Percentiles rank a stretch among this genome's conserved stretches.
These are phyloP conservation scores for Mycena vitilis DNA, from an alignment of 768 basidiomycete species.

Conservation along the genomic window DNA sequence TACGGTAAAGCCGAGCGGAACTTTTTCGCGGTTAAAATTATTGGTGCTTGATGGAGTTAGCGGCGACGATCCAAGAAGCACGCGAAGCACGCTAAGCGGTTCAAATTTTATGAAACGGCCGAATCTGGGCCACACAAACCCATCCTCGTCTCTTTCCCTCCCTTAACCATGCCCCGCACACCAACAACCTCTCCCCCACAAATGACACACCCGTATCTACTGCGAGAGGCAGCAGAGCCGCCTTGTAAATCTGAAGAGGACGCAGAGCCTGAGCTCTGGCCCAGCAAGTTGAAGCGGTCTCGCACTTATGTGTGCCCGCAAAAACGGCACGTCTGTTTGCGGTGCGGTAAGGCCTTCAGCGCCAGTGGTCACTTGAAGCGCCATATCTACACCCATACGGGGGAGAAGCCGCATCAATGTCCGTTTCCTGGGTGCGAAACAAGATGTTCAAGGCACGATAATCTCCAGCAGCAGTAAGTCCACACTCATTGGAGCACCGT, in stretches of 20 bases:
- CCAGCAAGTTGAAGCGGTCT: background rate
- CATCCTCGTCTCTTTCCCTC: background rate
- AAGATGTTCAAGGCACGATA: conserved; percentile 75
- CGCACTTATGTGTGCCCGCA: background rate
- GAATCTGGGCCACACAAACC: background rate
- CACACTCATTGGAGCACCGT: background rate
- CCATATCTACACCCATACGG: conserved; percentile 73
- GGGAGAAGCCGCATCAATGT: conserved; percentile 76
- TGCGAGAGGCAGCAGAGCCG: too few species aligned
- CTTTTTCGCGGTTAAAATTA: too few species aligned
- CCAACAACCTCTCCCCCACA: background rate
- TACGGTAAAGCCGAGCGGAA: too few species aligned
- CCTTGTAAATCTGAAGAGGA: background rate
- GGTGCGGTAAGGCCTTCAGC: conserved; percentile 68
- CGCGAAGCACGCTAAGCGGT: background rate
- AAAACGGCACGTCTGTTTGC: conserved; percentile 50
- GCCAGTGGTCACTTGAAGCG: conserved; percentile 74
- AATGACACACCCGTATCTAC: background rate
- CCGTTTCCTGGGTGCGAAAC: conserved; percentile 80
- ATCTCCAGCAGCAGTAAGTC: conserved; percentile 50
- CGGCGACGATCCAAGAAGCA: too few species aligned
- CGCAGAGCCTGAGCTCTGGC: background rate
- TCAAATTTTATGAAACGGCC: background rate
- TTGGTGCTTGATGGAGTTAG: too few species aligned
- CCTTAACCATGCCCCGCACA: conserved; percentile 7